These are phyloP conservation scores for Protea cynaroides DNA, from an alignment of 164 flowering plant genomes.

Conservation along the genomic window DNA sequence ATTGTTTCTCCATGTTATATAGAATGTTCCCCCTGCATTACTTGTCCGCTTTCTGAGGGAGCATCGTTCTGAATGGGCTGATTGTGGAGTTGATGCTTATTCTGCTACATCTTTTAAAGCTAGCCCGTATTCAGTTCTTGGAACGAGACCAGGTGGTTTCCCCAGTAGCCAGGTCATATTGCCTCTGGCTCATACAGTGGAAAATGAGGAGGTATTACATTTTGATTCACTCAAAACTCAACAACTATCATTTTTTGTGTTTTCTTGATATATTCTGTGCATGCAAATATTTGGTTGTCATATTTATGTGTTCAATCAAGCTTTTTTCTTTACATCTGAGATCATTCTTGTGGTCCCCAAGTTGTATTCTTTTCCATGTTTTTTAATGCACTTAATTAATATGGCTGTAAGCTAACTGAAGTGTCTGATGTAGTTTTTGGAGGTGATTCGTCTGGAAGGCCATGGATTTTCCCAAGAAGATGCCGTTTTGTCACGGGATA, in stretches of 20 bases:
- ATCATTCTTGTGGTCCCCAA: no score
- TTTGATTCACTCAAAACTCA: neutral
- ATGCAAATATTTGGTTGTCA: no score
- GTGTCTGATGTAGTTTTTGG: slow-evolving; percentile 40
- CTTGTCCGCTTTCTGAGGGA: slow-evolving; percentile 78
- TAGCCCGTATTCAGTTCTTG: slow-evolving; percentile 56
- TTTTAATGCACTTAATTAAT: no score
- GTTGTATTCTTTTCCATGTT: no score
- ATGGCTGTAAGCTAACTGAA: neutral
- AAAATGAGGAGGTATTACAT: slow-evolving; percentile 65
- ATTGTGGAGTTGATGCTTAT: slow-evolving; percentile 66
- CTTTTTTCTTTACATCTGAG: no score
- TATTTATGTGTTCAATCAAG: no score
- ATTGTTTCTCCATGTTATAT: neutral
- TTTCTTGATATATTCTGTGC: neutral
- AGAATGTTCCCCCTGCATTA: slow-evolving; percentile 85
- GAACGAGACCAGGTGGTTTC: slow-evolving; percentile 49
- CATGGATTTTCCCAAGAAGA: slow-evolving; percentile 66
- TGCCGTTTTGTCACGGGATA: slow-evolving; percentile 50
- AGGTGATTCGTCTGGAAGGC: slow-evolving; percentile 72
- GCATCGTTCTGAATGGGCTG: slow-evolving; percentile 92
- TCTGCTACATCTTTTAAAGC: slow-evolving; percentile 60
- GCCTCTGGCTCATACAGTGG: slow-evolving; percentile 77
- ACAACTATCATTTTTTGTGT: neutral
- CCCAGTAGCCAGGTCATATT: slow-evolving; percentile 62